Percentiles rank a stretch among this genome's conserved stretches.
These are phyloP conservation scores for Dianthus caryophyllus DNA, from an alignment of 148 eudicot genomes.

Conservation along the genomic window DNA sequence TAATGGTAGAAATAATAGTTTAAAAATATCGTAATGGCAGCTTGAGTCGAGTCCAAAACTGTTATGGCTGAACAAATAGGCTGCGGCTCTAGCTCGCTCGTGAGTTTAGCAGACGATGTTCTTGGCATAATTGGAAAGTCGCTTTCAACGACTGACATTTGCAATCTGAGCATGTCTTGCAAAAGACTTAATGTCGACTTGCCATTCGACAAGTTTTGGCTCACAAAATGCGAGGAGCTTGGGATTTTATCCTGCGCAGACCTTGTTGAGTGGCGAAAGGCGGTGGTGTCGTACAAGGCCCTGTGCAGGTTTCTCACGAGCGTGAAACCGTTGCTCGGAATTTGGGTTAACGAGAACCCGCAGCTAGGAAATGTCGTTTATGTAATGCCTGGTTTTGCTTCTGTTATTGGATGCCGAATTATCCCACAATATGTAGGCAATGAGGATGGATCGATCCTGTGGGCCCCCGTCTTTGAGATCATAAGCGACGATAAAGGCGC, in stretches of 20 bases:
- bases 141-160: constrained; percentile 57
- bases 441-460: constrained; percentile 67
- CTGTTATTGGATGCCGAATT: constrained; percentile 70
- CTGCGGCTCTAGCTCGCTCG: constrained; percentile 54
- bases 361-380: constrained; percentile 85
- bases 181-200: constrained; percentile 40
- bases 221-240: constrained; percentile 52
- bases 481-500: constrained; percentile 55
- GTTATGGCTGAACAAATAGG: constrained; percentile 33
- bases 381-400: constrained; percentile 83
- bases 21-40: not conserved
- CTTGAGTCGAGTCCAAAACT: not conserved
- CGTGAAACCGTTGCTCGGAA: constrained; percentile 58
- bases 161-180: constrained; percentile 59
- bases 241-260: constrained; percentile 42
- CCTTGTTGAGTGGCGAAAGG: constrained; percentile 65
- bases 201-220: constrained; percentile 64
- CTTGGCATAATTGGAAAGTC: constrained; percentile 49
- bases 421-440: constrained; percentile 81
- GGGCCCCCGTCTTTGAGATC: constrained; percentile 83
- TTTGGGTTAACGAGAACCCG: constrained; percentile 89
- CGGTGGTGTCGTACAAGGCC: constrained; percentile 56
- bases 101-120: constrained; percentile 62
- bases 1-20: too few species aligned
- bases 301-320: constrained; percentile 55